A percentile compares a stretch with the other conserved stretches of the same genome.
Evolutionary conservation across 257 asterid genomes (phyloP).

Genomic region (Handroanthus guayacan): DNA sequence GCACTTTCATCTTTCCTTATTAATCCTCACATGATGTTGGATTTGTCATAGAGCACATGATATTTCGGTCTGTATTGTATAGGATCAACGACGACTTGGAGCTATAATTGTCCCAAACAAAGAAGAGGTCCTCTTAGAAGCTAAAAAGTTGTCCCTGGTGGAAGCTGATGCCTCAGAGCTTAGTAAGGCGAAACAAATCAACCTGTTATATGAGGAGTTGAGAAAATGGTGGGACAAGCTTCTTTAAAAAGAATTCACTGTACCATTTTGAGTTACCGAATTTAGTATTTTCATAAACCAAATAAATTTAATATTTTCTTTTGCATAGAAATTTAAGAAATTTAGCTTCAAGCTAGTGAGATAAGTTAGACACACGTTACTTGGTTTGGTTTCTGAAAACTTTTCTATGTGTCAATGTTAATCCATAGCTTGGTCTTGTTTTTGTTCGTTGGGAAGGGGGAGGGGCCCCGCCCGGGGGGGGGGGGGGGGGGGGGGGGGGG

Average conservation of each 20-base stretch:
- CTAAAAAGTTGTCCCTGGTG: constrained; percentile 62
- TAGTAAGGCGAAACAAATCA: constrained; percentile 60
- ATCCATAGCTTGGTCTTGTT: too few species aligned
- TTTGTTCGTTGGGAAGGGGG: too few species aligned
- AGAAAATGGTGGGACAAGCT: constrained; percentile 64
- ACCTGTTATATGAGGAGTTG: constrained; percentile 67
- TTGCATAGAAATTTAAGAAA: too few species aligned
- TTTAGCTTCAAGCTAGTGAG: too few species aligned
- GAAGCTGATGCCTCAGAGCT: constrained; percentile 66
- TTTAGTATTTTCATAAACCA: not conserved
- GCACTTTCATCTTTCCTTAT: not conserved
- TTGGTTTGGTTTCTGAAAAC: too few species aligned
- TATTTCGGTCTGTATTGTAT: constrained; percentile 24
- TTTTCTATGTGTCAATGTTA: too few species aligned
- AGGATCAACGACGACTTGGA: constrained; percentile 95
- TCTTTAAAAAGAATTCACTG: not conserved
- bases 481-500: too few species aligned
- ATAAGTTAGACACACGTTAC: too few species aligned
- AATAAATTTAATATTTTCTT: not conserved
- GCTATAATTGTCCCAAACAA: constrained; percentile 86
- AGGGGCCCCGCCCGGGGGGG: too few species aligned
- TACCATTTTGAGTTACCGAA: constrained; percentile 3
- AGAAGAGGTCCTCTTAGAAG: constrained; percentile 69
- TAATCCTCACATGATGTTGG: not conserved
- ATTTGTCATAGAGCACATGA: not conserved